A percentile compares a stretch with the other conserved stretches of the same genome.
phyloP scores from a whole-genome alignment of 2,329 filamentous ascomycete species.

The Venturia asperata region DNA sequence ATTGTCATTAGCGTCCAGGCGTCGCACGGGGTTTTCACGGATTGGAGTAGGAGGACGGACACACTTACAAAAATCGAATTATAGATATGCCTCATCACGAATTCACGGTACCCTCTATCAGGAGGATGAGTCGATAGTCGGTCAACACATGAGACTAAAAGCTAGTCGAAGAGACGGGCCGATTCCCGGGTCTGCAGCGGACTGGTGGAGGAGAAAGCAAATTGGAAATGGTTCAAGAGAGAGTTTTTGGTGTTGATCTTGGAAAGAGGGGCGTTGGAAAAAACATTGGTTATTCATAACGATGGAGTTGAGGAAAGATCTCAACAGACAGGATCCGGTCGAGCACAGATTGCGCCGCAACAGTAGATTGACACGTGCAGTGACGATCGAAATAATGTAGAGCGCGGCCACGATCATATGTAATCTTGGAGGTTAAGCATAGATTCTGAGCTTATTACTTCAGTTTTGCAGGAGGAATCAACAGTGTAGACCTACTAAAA shows the following conservation, averaged over 20 bases:
- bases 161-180: neutral
- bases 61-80: neutral
- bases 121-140: neutral
- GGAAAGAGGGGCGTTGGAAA: neutral
- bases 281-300: neutral
- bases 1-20: slow-evolving; percentile 3
- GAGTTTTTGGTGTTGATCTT: neutral
- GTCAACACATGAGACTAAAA: neutral
- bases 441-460: neutral
- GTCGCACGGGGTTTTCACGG: neutral
- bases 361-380: neutral
- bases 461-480: neutral
- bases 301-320: neutral
- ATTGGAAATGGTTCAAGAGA: neutral
- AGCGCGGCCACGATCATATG: neutral
- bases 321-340: neutral
- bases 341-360: neutral
- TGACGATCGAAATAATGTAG: neutral
- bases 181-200: neutral
- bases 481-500: neutral
- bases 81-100: slow-evolving; percentile 2
- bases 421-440: neutral
- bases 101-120: neutral
- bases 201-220: neutral
- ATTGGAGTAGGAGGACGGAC: neutral